Evolutionary conservation across 129 eudicot species (phyloP).

Genomic region (Flaveria robusta): DNA sequence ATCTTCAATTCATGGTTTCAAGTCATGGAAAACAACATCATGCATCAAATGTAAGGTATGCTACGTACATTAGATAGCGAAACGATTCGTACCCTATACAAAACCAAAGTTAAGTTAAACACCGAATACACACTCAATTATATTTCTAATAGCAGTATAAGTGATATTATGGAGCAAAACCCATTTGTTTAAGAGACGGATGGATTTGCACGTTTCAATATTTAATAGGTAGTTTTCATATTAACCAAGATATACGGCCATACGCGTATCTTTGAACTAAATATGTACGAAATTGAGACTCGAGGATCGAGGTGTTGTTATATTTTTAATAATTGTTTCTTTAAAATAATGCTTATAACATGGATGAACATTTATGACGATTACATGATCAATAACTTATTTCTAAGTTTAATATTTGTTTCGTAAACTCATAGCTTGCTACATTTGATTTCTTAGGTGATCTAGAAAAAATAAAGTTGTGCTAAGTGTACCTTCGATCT

Average conservation of each 20-base stretch:
- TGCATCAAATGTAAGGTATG: too few species aligned
- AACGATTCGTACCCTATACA: too few species aligned
- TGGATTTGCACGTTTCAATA: conserved; percentile 28
- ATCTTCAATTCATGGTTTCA: too few species aligned
- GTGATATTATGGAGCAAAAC: conserved; percentile 13
- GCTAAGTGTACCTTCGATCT: too few species aligned
- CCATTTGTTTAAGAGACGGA: conserved; percentile 30
- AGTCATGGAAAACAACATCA: too few species aligned
- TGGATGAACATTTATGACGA: conserved; percentile 2
- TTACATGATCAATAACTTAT: not conserved
- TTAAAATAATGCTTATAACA: not conserved
- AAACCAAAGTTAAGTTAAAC: too few species aligned
- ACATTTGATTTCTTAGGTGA: not conserved
- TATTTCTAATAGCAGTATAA: too few species aligned
- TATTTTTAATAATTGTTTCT: not conserved
- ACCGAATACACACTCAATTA: too few species aligned
- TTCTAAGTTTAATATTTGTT: not conserved
- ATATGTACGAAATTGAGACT: conserved; percentile 9
- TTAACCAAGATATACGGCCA: not conserved
- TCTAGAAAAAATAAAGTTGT: not conserved
- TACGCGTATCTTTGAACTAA: conserved; percentile 4
- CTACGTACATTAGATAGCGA: too few species aligned
- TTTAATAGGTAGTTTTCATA: not conserved
- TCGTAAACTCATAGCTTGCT: not conserved
- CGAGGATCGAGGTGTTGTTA: not conserved